These are phyloP conservation scores for Bertia moriformis DNA, from an alignment of 2,329 filamentous ascomycete species.

Conservation along the genomic window DNA sequence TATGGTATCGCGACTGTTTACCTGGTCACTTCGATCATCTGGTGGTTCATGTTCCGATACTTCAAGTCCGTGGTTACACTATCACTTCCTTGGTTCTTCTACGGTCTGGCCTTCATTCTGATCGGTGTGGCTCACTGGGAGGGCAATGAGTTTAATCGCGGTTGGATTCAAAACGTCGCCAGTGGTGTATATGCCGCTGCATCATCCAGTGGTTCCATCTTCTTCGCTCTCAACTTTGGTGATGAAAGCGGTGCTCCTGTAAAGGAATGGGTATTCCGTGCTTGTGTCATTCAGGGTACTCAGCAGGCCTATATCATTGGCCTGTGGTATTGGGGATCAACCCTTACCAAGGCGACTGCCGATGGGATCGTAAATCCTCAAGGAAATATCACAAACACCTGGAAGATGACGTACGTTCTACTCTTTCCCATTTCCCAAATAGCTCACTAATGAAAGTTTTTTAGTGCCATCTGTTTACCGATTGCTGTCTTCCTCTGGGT, in stretches of 20 bases:
- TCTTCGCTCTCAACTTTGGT: conserved; percentile 55
- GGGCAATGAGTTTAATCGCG: conserved; percentile 18
- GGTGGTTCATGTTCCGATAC: conserved; percentile 48
- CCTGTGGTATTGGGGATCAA: conserved; percentile 53
- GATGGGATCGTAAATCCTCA: conserved; percentile 20
- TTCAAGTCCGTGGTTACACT: conserved; percentile 40
- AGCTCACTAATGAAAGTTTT: conserved; percentile 4
- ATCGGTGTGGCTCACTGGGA: conserved; percentile 48
- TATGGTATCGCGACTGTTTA: conserved; percentile 48
- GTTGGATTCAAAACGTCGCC: conserved; percentile 44
- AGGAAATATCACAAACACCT: conserved; percentile 22
- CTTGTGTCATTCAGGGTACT: conserved; percentile 50
- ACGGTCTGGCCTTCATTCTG: conserved; percentile 45
- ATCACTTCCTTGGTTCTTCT: conserved; percentile 47
- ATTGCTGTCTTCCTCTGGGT: conserved; percentile 40
- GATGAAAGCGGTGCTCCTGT: conserved; percentile 47
- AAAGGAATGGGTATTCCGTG: conserved; percentile 52
- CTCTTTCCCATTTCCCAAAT: not conserved
- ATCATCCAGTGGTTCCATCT: conserved; percentile 46
- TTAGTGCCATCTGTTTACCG: conserved; percentile 35
- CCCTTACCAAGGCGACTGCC: conserved; percentile 27
- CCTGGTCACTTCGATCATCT: conserved; percentile 37
- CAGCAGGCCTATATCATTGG: conserved; percentile 51
- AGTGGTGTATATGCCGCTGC: conserved; percentile 47
- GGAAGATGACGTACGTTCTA: conserved; percentile 22